Percentiles rank a stretch among this genome's conserved stretches.
These are phyloP conservation scores for Sclerotinia nivalis DNA, from an alignment of 2,329 filamentous ascomycete species.

Conservation along the genomic window DNA sequence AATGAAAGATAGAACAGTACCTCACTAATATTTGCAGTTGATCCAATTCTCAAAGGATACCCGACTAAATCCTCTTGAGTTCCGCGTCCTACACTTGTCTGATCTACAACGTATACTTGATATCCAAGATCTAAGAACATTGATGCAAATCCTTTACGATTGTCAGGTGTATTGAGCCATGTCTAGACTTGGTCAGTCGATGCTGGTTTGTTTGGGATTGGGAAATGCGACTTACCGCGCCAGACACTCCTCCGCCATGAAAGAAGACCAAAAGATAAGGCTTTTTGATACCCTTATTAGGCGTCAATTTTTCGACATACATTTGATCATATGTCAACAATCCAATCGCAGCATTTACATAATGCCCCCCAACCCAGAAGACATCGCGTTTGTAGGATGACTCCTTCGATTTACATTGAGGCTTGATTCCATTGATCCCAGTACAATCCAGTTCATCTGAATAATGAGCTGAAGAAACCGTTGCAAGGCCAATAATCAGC, in stretches of 20 bases:
- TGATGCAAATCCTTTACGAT: slow-evolving; percentile 48
- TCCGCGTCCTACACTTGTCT: slow-evolving; percentile 30
- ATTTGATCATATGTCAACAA: slow-evolving; percentile 45
- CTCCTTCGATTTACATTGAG: slow-evolving; percentile 31
- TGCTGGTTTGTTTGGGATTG: background rate
- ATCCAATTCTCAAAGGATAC: slow-evolving; percentile 33
- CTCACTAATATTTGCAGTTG: slow-evolving; percentile 28
- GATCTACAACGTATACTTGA: slow-evolving; percentile 45
- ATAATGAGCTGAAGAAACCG: slow-evolving; percentile 1
- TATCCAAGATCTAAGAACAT: slow-evolving; percentile 49
- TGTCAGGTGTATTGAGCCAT: slow-evolving; percentile 50
- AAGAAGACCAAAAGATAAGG: slow-evolving; percentile 29
- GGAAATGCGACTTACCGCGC: slow-evolving; percentile 24
- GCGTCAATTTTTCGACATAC: slow-evolving; percentile 52
- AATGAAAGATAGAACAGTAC: background rate
- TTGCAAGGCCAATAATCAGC: slow-evolving; percentile 23
- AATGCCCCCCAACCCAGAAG: slow-evolving; percentile 32
- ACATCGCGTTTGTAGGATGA: slow-evolving; percentile 28
- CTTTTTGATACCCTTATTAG: slow-evolving; percentile 29
- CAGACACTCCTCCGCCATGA: slow-evolving; percentile 28
- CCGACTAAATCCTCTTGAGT: slow-evolving; percentile 30
- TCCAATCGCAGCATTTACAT: slow-evolving; percentile 26
- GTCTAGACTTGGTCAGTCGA: slow-evolving; percentile 34
- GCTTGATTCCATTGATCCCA: slow-evolving; percentile 28
- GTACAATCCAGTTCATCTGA: slow-evolving; percentile 23